phyloP scores from a whole-genome alignment of 306 rosid species.

The Acacia melanoxylon region DNA sequence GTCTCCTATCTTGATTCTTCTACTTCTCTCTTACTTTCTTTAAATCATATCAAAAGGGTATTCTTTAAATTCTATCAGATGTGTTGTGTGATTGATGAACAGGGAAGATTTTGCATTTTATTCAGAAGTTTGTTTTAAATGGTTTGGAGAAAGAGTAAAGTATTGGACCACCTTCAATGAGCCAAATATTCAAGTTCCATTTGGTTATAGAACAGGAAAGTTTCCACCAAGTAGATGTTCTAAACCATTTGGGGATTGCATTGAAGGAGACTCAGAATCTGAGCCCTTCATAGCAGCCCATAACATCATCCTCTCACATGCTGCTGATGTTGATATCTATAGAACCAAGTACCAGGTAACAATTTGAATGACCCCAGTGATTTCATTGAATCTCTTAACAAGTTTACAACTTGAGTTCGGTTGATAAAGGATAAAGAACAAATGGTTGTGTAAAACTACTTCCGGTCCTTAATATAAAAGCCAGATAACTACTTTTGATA shows the following conservation, averaged over 20 bases:
- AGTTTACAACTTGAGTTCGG: neutral
- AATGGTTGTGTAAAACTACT: neutral
- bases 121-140: conserved; percentile 48
- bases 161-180: conserved; percentile 60
- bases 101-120: conserved; percentile 52
- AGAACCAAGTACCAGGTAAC: conserved; percentile 60
- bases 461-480: no score
- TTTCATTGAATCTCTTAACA: neutral
- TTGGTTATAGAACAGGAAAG: conserved; percentile 34
- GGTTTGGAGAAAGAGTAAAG: conserved; percentile 57
- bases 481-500: no score
- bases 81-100: neutral
- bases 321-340: conserved; percentile 53
- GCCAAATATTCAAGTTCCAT: conserved; percentile 39
- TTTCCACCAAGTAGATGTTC: conserved; percentile 44
- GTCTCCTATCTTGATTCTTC: no score
- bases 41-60: no score
- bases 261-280: conserved; percentile 52
- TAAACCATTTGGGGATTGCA: conserved; percentile 53
- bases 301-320: conserved; percentile 64
- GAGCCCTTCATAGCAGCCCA: conserved; percentile 72
- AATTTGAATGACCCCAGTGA: neutral
- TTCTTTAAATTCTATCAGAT: no score
- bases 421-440: no score
- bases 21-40: no score